Percentiles rank a stretch among this genome's conserved stretches.
Evolutionary conservation across 345 rosid genomes (phyloP).

Genomic region (Alliaria petiolata): DNA sequence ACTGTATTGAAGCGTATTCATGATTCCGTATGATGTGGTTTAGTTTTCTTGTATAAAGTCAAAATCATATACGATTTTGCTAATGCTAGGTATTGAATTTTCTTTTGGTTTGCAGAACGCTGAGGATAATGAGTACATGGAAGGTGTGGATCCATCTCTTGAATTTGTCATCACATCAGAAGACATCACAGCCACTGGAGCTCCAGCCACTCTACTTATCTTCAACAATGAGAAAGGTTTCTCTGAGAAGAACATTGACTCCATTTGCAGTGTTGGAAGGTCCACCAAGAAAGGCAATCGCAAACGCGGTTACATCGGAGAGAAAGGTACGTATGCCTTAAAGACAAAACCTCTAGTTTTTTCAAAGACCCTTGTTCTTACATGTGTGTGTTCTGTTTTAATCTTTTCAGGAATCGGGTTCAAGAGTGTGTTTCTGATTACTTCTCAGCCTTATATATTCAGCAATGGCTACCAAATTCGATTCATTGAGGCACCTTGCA

Average conservation of each 20-base stretch:
- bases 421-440: constrained; percentile 64
- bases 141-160: constrained; percentile 60
- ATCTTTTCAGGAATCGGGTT: constrained; percentile 56
- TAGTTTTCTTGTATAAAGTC: background rate
- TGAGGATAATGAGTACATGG: constrained; percentile 65
- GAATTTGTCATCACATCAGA: constrained; percentile 67
- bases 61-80: background rate
- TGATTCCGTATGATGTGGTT: background rate
- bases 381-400: background rate
- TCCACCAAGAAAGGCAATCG: constrained; percentile 70
- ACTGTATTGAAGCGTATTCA: background rate
- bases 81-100: no score
- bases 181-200: constrained; percentile 66
- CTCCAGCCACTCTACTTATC: constrained; percentile 56
- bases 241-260: constrained; percentile 50
- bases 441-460: constrained; percentile 52
- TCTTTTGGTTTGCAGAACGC: constrained; percentile 49
- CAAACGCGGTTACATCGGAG: constrained; percentile 68
- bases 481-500: constrained; percentile 63
- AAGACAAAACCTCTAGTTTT: background rate
- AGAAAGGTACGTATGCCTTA: constrained; percentile 12
- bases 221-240: constrained; percentile 75
- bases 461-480: constrained; percentile 68
- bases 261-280: constrained; percentile 63
- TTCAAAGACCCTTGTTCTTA: background rate